Evolutionary conservation across 2,329 filamentous ascomycete genomes (phyloP).

Genomic region (Gyromitra esculenta): DNA sequence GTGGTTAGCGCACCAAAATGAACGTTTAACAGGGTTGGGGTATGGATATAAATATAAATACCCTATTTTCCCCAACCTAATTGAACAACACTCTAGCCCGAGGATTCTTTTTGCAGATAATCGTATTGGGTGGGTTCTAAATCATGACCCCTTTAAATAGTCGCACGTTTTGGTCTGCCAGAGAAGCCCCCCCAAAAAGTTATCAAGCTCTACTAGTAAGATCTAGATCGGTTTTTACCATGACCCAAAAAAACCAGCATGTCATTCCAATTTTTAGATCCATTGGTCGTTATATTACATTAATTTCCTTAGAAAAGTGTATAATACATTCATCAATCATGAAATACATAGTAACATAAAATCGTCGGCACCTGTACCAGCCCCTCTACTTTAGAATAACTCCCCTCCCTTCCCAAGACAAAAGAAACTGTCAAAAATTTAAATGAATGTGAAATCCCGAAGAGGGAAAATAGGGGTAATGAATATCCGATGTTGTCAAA

Average conservation of each 20-base stretch:
- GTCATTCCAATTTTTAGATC: background rate
- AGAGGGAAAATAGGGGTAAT: background rate
- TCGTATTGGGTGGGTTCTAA: too few relatives aligned
- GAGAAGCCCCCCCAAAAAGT: too few relatives aligned
- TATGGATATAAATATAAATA: background rate
- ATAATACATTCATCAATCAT: conserved; percentile 34
- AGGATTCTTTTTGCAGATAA: too few relatives aligned
- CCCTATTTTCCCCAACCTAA: background rate
- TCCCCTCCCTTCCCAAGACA: conserved; percentile 18
- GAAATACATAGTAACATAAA: conserved; percentile 24
- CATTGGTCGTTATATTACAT: conserved; percentile 29
- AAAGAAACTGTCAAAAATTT: conserved; percentile 13
- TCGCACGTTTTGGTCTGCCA: too few relatives aligned
- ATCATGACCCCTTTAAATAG: too few relatives aligned
- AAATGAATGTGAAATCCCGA: conserved; percentile 31
- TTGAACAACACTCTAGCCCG: background rate
- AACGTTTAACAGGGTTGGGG: background rate
- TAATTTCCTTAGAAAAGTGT: conserved; percentile 14
- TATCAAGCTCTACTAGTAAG: too few relatives aligned
- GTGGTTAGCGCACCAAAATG: too few relatives aligned
- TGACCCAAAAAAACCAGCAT: too few relatives aligned
- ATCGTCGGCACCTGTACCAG: conserved; percentile 28
- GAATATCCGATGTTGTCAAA: background rate
- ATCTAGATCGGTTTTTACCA: too few relatives aligned
- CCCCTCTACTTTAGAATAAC: conserved; percentile 19